Conservation (phyloP, 1,284 basidiomycete genomes). For the Paramarasmius palmivorus region DNA sequence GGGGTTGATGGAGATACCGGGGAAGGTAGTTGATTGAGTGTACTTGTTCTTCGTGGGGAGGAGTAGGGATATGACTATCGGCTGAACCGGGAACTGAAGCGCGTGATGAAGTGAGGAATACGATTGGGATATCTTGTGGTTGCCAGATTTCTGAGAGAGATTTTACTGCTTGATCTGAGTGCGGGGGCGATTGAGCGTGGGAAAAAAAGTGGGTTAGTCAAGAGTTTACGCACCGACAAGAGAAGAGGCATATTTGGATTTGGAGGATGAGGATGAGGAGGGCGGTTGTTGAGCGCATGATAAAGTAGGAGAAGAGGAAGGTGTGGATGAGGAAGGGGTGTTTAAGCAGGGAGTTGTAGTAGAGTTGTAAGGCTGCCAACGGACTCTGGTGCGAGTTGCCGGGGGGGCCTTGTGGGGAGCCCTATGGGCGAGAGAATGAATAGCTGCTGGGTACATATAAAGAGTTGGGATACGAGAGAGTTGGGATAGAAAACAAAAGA, state of each 20-base stretch:
- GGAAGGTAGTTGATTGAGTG: constrained; percentile 54
- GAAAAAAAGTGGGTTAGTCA: constrained; percentile 10
- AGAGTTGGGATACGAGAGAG: not conserved
- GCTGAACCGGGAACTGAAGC: constrained; percentile 26
- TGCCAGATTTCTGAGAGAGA: constrained; percentile 75
- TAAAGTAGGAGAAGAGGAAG: constrained; percentile 36
- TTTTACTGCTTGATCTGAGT: constrained; percentile 73
- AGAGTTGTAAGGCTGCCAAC: constrained; percentile 73
- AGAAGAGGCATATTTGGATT: constrained; percentile 62
- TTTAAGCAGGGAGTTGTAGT: constrained; percentile 34
- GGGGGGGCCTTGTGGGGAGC: constrained; percentile 70
- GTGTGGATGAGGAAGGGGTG: constrained; percentile 34
- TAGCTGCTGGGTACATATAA: constrained; percentile 59
- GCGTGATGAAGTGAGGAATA: constrained; percentile 50
- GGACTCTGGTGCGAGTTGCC: constrained; percentile 61
- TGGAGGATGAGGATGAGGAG: constrained; percentile 35
- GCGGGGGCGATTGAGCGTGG: constrained; percentile 16
- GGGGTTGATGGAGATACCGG: constrained; percentile 41
- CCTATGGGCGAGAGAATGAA: constrained; percentile 66
- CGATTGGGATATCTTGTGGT: constrained; percentile 64
- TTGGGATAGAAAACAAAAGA: not conserved
- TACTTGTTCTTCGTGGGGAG: constrained; percentile 29
- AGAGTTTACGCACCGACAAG: constrained; percentile 60
- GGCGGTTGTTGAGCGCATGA: constrained; percentile 25
- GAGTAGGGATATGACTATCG: constrained; percentile 16